Conservation (phyloP, 2,329 filamentous ascomycete genomes). For the Xylaria digitata region DNA sequence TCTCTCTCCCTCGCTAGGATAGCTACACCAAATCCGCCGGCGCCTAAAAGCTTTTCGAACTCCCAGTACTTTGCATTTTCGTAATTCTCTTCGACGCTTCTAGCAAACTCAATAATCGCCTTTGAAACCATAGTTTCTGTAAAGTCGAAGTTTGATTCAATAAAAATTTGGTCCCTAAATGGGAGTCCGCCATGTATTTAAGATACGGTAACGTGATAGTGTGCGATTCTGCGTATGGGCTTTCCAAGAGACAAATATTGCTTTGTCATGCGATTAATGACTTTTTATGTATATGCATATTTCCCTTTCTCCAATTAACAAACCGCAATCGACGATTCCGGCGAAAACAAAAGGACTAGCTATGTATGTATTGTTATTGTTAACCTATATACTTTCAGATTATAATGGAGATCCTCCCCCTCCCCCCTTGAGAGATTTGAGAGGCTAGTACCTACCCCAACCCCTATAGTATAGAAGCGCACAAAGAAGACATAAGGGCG, state of each 20-base stretch:
- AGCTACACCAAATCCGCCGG: constrained; percentile 7
- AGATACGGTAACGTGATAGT: not conserved
- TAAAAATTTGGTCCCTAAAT: no score
- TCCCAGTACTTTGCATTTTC: constrained; percentile 18
- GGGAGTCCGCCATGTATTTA: not conserved
- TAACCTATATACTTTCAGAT: not conserved
- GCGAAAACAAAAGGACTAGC: not conserved
- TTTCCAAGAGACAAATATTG: constrained; percentile 6
- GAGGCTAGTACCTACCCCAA: not conserved
- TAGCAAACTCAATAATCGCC: not conserved
- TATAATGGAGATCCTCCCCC: not conserved
- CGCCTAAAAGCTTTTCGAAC: constrained; percentile 19
- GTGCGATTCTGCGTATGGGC: not conserved
- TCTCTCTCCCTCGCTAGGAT: constrained; percentile 9
- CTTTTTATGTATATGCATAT: not conserved
- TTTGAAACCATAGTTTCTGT: not conserved
- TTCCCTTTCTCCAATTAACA: not conserved
- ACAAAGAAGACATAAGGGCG: not conserved
- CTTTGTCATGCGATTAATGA: constrained; percentile 12
- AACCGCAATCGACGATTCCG: not conserved
- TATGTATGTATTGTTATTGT: not conserved
- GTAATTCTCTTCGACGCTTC: not conserved
- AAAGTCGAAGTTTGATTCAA: not conserved
- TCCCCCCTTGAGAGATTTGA: not conserved
- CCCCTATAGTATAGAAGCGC: not conserved